phyloP scores from a whole-genome alignment of 176 grass and related monocot genomes.

The maize (Zea mays) region DNA sequence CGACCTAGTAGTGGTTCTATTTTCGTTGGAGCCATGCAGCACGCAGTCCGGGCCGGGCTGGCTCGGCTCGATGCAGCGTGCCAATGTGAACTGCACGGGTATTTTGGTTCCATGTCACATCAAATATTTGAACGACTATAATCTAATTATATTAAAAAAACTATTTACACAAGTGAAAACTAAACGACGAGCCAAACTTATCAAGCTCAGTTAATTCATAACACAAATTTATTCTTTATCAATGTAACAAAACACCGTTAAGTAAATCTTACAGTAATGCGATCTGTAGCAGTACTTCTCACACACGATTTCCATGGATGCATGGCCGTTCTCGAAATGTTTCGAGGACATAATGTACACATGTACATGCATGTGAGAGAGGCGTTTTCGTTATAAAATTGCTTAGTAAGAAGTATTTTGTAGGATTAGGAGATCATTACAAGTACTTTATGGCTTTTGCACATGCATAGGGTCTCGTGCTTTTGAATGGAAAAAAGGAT shows the following conservation, averaged over 20 bases:
- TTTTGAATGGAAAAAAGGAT: neutral
- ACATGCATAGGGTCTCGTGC: neutral
- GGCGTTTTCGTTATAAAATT: neutral
- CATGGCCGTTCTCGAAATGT: neutral
- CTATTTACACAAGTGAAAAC: no score
- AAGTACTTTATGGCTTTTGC: neutral
- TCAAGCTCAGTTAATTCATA: no score
- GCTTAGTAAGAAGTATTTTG: neutral
- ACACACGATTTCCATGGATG: neutral
- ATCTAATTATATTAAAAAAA: no score
- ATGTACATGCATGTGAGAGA: neutral
- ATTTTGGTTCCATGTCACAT: no score
- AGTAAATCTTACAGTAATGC: neutral
- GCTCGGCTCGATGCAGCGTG: no score
- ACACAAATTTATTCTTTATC: no score
- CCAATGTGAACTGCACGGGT: no score
- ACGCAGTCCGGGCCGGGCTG: no score
- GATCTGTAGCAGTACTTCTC: neutral
- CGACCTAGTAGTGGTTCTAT: neutral
- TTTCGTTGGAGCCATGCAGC: neutral
- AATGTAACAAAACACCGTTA: neutral
- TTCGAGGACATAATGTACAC: neutral
- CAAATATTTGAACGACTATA: no score
- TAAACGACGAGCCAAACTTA: no score
- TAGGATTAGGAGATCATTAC: neutral